Percentiles rank a stretch among this genome's conserved stretches.
phyloP scores from a whole-genome alignment of 2,329 filamentous ascomycete species.

The Plenodomus tracheiphilus region DNA sequence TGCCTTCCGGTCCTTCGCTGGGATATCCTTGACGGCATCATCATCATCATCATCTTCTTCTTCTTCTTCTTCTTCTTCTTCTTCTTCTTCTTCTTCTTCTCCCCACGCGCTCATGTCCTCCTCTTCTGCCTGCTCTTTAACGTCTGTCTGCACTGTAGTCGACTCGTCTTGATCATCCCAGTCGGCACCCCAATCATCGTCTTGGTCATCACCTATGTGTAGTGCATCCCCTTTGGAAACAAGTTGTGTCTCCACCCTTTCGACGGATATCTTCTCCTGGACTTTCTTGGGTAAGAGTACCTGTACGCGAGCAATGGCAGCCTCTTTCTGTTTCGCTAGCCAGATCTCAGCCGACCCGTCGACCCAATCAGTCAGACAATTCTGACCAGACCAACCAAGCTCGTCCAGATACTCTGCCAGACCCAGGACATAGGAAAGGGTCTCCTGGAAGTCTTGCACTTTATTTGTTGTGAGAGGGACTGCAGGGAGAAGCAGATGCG shows the following conservation, averaged over 20 bases:
- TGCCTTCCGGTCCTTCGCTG: slow-evolving; percentile 35
- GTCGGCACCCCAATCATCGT: slow-evolving; percentile 79
- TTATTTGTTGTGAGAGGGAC: slow-evolving; percentile 75
- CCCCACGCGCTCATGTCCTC: slow-evolving; percentile 56
- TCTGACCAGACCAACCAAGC: slow-evolving; percentile 64
- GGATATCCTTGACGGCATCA: slow-evolving; percentile 27
- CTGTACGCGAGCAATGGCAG: slow-evolving; percentile 74
- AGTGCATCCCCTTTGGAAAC: slow-evolving; percentile 71
- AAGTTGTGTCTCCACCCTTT: slow-evolving; percentile 82
- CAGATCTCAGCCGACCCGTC: slow-evolving; percentile 79
- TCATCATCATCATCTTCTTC: too few species aligned
- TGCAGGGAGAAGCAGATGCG: slow-evolving; percentile 72
- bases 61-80: too few species aligned
- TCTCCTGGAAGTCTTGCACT: slow-evolving; percentile 71
- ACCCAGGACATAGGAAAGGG: slow-evolving; percentile 64
- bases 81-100: too few species aligned
- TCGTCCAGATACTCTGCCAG: slow-evolving; percentile 68
- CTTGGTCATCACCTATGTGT: slow-evolving; percentile 55
- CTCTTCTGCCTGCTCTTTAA: slow-evolving; percentile 43
- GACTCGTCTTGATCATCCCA: slow-evolving; percentile 62
- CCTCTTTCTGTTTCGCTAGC: slow-evolving; percentile 82
- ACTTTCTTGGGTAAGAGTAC: slow-evolving; percentile 69
- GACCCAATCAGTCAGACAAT: slow-evolving; percentile 76
- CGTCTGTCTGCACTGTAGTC: slow-evolving; percentile 9
- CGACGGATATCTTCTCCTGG: slow-evolving; percentile 69